These are phyloP conservation scores for Saksenaea oblongispora DNA, from an alignment of 371 early-diverging fungal species.

Conservation along the genomic window DNA sequence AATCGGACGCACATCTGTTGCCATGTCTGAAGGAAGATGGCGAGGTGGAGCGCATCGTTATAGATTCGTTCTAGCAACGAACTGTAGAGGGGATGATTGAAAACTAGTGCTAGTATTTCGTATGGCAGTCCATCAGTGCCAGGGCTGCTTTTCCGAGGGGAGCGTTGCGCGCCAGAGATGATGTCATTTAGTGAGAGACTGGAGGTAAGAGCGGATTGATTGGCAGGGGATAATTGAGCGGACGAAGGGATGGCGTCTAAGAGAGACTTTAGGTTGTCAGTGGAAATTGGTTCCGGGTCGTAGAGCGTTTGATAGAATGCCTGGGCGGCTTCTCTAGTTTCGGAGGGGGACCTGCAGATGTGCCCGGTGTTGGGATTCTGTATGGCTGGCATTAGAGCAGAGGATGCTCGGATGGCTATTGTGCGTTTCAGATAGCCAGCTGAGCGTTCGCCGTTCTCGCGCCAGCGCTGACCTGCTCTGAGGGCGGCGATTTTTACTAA, in stretches of 20 bases:
- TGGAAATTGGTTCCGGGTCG: not conserved
- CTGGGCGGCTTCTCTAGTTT: not conserved
- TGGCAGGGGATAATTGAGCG: not conserved
- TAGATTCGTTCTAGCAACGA: slow-evolving; percentile 7
- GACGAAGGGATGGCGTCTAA: not conserved
- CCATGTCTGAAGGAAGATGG: slow-evolving; percentile 24
- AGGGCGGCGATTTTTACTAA: slow-evolving; percentile 1
- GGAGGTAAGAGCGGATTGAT: not conserved
- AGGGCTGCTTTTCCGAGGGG: too few species aligned
- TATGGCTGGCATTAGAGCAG: not conserved
- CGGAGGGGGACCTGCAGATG: not conserved
- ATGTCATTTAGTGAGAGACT: slow-evolving; percentile 9
- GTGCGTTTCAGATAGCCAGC: too few species aligned
- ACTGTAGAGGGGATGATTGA: not conserved
- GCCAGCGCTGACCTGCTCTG: slow-evolving; percentile 5
- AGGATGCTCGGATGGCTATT: too few species aligned
- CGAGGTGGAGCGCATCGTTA: slow-evolving; percentile 27
- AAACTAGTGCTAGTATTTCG: slow-evolving; percentile 8
- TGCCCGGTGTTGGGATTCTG: slow-evolving; percentile 5
- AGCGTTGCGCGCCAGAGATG: not conserved
- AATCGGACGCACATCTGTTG: slow-evolving; percentile 14
- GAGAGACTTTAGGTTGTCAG: not conserved
- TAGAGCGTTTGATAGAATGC: too few species aligned
- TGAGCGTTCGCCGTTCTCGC: slow-evolving; percentile 3
- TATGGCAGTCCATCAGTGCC: slow-evolving; percentile 21